Conservation (phyloP, 2,329 filamentous ascomycete species). For the Aspergillus versicolor region DNA sequence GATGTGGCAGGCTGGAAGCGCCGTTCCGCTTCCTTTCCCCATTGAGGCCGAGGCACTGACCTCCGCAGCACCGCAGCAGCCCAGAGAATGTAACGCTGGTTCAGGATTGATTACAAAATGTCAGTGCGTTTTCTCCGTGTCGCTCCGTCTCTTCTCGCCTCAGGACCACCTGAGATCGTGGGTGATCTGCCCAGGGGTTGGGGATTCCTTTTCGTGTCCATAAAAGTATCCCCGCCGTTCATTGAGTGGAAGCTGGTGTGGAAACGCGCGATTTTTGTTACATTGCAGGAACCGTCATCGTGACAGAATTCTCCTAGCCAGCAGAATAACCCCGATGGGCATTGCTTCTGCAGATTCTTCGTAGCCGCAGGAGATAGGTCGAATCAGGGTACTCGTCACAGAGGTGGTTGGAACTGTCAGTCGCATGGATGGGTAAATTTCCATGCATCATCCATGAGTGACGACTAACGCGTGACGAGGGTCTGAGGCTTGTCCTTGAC, state of each 20-base stretch:
- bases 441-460: not conserved
- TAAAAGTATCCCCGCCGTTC: conserved; percentile 19
- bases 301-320: not conserved
- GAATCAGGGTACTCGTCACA: conserved; percentile 4
- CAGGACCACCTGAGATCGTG: conserved; percentile 15
- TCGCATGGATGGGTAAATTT: not conserved
- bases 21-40: not conserved
- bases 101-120: not conserved
- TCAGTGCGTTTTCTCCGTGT: not conserved
- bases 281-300: not conserved
- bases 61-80: not conserved
- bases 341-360: not conserved
- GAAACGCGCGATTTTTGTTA: not conserved
- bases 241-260: conserved; percentile 3
- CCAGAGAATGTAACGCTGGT: too few species aligned
- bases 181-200: conserved; percentile 35
- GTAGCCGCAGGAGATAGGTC: not conserved
- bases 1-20: not conserved
- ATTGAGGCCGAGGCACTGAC: not conserved
- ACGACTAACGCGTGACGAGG: not conserved
- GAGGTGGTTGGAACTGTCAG: not conserved
- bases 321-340: not conserved
- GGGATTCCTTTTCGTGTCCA: conserved; percentile 21
- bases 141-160: not conserved
- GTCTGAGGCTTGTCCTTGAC: not conserved